These are phyloP conservation scores for Plasmodium cynomolgi DNA, from an alignment of 169 alveolate species.

Conservation along the genomic window DNA sequence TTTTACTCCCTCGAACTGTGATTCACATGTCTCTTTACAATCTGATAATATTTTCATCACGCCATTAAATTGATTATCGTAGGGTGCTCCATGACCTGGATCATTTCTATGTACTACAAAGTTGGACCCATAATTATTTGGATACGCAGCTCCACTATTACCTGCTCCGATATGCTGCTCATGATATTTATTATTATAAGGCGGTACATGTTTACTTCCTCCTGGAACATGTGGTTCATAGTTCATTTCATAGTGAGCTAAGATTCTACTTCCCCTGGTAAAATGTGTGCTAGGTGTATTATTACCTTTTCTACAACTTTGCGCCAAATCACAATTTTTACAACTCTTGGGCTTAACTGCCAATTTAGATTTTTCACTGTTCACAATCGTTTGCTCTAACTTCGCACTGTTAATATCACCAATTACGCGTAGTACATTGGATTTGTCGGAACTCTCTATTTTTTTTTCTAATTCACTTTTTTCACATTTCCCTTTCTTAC, in stretches of 20 bases:
- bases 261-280: background rate
- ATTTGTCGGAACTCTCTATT: background rate
- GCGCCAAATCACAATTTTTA: background rate
- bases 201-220: background rate
- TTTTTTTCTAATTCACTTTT: background rate
- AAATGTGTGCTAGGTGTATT: background rate
- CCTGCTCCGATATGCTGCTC: background rate
- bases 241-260: background rate
- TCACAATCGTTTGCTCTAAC: background rate
- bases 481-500: background rate
- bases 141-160: background rate
- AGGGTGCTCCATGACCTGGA: background rate
- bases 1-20: background rate
- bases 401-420: background rate
- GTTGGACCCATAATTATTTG: background rate
- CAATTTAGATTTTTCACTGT: background rate
- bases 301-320: background rate
- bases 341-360: background rate
- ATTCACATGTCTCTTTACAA: background rate
- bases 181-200: background rate
- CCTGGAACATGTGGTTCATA: background rate
- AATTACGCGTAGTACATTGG: background rate
- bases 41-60: background rate
- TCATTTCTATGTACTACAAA: background rate
- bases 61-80: background rate